Evolutionary conservation across 2,329 filamentous ascomycete species (phyloP), one percentile per base, ranked within the genome.

Genomic region (Fusarium duplospermum): DNA sequence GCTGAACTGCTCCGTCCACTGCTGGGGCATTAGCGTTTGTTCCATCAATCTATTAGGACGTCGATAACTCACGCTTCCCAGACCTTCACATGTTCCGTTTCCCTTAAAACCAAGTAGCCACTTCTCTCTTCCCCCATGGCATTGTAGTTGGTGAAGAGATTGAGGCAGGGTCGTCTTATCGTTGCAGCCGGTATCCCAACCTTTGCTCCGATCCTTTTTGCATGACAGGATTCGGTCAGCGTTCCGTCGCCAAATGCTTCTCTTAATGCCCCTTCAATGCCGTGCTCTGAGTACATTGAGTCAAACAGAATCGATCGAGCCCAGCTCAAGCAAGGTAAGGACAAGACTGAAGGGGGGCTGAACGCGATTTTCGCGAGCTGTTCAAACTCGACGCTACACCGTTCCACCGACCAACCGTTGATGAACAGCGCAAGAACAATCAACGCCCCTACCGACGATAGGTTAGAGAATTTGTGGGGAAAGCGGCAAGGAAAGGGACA

Each of bases 141-240:
- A 31, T 45, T 62, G 6, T 66, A 66, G 20, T 66, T 66, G 2
- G 64, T 66, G 45, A 66, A 66, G 24, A 66, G 58, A n/a, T 45
- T 61, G 6, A 66, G 35, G 35, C 40, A 62, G 16, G 64, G 38
- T 2, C 50, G 33, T 14, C 24, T 11, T 14, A 66, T 62, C 20
- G 35, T 66, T 16, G 57, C 45, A 29, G 27, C 47, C 11, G 57
- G 64, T 7, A 66, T 54, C 3, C 64, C 57, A 29, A 66, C 42
- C 22, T 20, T 66, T 4, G 57, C 57, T 20, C 64, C 64, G 54
- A 62, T 66, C 27, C 6, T 62, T 24, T 40, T 33, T 18, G 64
- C 45, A 35, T 66, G 54, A 20, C 24, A 47, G 3, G 20, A 8
- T 40, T 66, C 64, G 16, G 64, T 42, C 14, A 66, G 8, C 4